Percentiles rank a stretch among this genome's conserved stretches.
Evolutionary conservation across 305 asterid genomes (phyloP).

Genomic region (Solanum aculeatissimum): DNA sequence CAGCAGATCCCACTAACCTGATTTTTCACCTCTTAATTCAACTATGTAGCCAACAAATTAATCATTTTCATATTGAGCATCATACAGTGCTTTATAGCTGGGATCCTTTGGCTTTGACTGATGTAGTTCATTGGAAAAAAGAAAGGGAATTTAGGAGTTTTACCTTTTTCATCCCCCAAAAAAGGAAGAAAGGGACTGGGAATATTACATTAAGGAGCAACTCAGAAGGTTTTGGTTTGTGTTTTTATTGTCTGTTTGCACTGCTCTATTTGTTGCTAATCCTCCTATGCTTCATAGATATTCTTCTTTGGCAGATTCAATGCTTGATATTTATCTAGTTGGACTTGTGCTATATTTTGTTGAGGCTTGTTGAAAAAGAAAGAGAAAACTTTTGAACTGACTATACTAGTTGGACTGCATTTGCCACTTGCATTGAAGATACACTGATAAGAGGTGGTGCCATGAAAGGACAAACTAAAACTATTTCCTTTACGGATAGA

Average conservation of each 20-base stretch:
- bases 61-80: neutral
- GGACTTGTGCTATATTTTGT: neutral
- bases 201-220: neutral
- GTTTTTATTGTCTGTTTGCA: neutral
- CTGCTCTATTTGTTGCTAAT: neutral
- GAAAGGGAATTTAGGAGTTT: neutral
- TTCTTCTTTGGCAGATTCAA: neutral
- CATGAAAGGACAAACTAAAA: neutral
- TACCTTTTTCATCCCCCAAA: neutral
- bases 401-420: neutral
- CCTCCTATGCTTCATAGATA: neutral
- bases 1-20: neutral
- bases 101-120: neutral
- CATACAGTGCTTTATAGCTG: neutral
- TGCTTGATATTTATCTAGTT: neutral
- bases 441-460: neutral
- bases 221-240: neutral
- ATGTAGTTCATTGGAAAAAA: neutral
- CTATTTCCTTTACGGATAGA: neutral
- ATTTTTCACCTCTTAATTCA: neutral
- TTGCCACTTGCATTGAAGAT: neutral
- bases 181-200: neutral
- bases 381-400: neutral
- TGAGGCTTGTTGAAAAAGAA: neutral
- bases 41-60: neutral